These are phyloP conservation scores for Aureobasidium zeae DNA, from an alignment of 2,329 filamentous ascomycete genomes.

Conservation along the genomic window DNA sequence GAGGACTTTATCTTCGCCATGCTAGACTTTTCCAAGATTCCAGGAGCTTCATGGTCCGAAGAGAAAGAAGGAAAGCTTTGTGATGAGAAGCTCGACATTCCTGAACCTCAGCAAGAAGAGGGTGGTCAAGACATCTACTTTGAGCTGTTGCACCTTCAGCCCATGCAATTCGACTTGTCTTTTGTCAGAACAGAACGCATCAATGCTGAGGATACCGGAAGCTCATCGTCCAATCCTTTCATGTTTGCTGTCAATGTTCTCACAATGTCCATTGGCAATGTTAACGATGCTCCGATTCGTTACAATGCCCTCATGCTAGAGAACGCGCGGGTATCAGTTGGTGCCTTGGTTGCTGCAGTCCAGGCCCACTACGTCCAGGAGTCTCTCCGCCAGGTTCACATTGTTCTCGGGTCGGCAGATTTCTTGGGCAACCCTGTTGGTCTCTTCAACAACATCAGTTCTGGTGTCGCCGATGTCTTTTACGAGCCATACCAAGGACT, in stretches of 20 bases:
- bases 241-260: constrained; percentile 99
- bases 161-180: constrained; percentile 94
- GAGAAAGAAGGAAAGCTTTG: constrained; percentile 77
- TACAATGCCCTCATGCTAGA: constrained; percentile 91
- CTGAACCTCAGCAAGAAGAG: constrained; percentile 77
- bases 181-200: constrained; percentile 95
- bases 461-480: constrained; percentile 94
- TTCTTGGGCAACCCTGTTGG: constrained; percentile 97
- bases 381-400: constrained; percentile 89
- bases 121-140: constrained; percentile 94
- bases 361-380: constrained; percentile 96
- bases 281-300: constrained; percentile 92
- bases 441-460: constrained; percentile 96
- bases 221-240: constrained; percentile 73
- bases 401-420: constrained; percentile 92
- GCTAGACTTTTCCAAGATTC: constrained; percentile 87
- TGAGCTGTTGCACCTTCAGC: constrained; percentile 90
- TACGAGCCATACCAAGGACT: constrained; percentile 98
- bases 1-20: constrained; percentile 97
- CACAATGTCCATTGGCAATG: constrained; percentile 98
- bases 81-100: constrained; percentile 82
- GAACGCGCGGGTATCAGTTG: constrained; percentile 84
- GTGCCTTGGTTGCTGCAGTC: constrained; percentile 74
- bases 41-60: constrained; percentile 78
- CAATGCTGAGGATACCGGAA: constrained; percentile 90